These are phyloP conservation scores for Phytophthora ramorum DNA, from an alignment of 352 stramenopile species.

Conservation along the genomic window DNA sequence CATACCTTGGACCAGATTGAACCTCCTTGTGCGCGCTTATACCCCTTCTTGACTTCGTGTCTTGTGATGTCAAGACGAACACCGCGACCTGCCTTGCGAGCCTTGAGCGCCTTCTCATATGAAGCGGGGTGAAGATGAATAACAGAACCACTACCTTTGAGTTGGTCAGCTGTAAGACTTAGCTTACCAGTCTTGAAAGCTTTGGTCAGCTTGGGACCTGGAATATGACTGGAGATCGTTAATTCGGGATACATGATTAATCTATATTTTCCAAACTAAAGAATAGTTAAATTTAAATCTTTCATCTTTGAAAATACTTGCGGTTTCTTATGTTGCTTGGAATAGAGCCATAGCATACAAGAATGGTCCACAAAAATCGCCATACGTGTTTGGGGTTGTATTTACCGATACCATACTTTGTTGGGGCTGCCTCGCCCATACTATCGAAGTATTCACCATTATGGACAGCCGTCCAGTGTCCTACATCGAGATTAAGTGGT, in stretches of 20 bases:
- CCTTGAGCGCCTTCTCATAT: constrained; percentile 17
- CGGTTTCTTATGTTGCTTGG: constrained; percentile 10
- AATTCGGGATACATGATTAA: constrained; percentile 15
- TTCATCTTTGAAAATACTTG: constrained; percentile 10
- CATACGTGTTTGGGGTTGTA: constrained; percentile 15
- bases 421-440: too few species aligned
- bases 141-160: constrained; percentile 7
- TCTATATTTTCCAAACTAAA: constrained; percentile 22
- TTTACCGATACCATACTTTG: background rate
- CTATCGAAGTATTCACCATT: too few species aligned
- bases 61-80: background rate
- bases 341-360: constrained; percentile 19
- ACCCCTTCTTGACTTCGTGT: constrained; percentile 5
- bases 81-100: background rate
- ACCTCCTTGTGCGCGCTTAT: background rate
- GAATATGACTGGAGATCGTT: constrained; percentile 5
- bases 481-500: too few species aligned
- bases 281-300: constrained; percentile 27
- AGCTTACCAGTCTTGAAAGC: constrained; percentile 10
- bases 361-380: constrained; percentile 11
- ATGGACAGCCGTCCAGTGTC: too few species aligned
- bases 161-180: constrained; percentile 1
- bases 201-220: constrained; percentile 4
- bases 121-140: constrained; percentile 16
- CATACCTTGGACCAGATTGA: constrained; percentile 23